These are phyloP conservation scores for Termitomyces titanicus DNA, from an alignment of 768 basidiomycete genomes.

Conservation along the genomic window DNA sequence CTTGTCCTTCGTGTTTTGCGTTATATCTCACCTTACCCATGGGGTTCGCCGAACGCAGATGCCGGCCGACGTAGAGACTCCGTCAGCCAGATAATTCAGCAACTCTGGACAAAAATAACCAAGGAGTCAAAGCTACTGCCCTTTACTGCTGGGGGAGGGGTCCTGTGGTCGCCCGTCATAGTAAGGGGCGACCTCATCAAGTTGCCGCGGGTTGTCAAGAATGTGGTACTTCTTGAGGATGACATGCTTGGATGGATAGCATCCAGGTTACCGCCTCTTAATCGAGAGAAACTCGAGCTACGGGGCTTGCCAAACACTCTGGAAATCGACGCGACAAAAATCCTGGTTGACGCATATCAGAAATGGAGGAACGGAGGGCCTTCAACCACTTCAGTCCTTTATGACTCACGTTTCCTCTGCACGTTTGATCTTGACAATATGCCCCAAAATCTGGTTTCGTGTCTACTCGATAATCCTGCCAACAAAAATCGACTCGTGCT, in stretches of 20 bases:
- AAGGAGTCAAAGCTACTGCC: slow-evolving; percentile 17
- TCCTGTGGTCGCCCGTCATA: slow-evolving; percentile 59
- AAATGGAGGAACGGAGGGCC: slow-evolving; percentile 16
- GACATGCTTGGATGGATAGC: slow-evolving; percentile 56
- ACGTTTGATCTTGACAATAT: slow-evolving; percentile 40
- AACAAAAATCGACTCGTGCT: slow-evolving; percentile 27
- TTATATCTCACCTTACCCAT: slow-evolving; percentile 68
- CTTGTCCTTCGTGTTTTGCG: slow-evolving; percentile 58
- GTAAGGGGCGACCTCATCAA: slow-evolving; percentile 23
- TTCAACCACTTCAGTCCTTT: slow-evolving; percentile 40
- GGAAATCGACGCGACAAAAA: slow-evolving; percentile 39
- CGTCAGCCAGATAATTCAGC: slow-evolving; percentile 42
- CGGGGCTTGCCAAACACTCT: slow-evolving; percentile 23
- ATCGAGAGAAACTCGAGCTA: slow-evolving; percentile 25
- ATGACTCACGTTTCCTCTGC: slow-evolving; percentile 64
- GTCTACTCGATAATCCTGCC: slow-evolving; percentile 18
- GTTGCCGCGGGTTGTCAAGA: slow-evolving; percentile 12
- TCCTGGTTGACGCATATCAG: slow-evolving; percentile 15
- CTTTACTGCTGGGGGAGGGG: slow-evolving; percentile 59
- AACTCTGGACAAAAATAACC: slow-evolving; percentile 41
- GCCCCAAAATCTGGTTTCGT: slow-evolving; percentile 32
- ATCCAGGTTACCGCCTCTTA: slow-evolving; percentile 49
- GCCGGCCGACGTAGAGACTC: slow-evolving; percentile 46
- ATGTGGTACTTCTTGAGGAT: neutral
- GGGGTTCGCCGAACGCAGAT: slow-evolving; percentile 70